A percentile compares a stretch with the other conserved stretches of the same genome.
Conservation (phyloP, 345 rosid genomes). For the Syzygium aromaticum region DNA sequence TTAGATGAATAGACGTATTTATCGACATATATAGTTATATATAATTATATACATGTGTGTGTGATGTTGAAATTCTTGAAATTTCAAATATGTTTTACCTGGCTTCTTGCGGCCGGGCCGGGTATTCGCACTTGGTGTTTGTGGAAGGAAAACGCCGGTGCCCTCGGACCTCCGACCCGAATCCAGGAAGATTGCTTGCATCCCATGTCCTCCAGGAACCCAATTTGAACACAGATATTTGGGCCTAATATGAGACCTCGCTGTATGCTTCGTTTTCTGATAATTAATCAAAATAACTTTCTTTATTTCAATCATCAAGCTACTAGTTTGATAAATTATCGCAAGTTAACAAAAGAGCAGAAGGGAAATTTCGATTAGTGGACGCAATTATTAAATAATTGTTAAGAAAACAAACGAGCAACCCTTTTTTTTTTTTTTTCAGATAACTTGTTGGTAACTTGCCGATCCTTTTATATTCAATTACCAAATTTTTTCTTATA, state of each 20-base stretch:
- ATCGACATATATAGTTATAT: no score
- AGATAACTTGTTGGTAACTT: neutral
- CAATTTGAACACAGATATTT: neutral
- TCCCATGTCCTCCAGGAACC: constrained; percentile 25
- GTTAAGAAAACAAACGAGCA: neutral
- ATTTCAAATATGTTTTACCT: constrained; percentile 14
- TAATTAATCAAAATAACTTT: neutral
- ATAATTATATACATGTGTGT: no score
- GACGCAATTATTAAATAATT: no score
- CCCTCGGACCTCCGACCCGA: constrained; percentile 52
- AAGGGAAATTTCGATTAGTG: neutral
- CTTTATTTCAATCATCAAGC: neutral
- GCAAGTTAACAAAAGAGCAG: neutral
- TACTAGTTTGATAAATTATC: neutral
- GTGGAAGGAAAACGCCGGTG: constrained; percentile 88
- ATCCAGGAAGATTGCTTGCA: constrained; percentile 76
- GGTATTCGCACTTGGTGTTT: constrained; percentile 19
- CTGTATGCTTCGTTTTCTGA: neutral
- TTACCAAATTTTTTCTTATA: neutral
- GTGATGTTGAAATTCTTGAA: neutral
- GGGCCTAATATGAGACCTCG: neutral
- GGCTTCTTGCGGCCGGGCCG: constrained; percentile 32
- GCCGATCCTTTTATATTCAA: neutral
- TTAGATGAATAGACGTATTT: no score
- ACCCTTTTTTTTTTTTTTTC: neutral